Evolutionary conservation across 208 protist species (phyloP).

Genomic region (Leptomonas pyrrhocoris): DNA sequence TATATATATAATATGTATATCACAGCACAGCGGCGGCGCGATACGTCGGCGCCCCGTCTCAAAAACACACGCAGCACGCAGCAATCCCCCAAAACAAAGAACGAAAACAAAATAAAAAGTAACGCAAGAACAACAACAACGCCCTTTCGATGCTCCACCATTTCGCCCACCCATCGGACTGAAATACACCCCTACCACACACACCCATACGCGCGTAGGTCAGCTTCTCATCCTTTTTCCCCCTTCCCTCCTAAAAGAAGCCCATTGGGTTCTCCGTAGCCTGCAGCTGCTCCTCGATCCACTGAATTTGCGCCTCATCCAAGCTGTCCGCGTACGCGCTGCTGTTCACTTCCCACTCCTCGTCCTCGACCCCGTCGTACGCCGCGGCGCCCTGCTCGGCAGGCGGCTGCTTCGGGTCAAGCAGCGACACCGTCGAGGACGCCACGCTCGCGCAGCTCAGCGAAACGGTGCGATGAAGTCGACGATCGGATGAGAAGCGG

Average conservation of each 20-base stretch:
- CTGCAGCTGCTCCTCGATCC: slow-evolving; percentile 78
- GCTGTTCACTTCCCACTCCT: slow-evolving; percentile 78
- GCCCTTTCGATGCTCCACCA: background rate
- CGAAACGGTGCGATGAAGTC: slow-evolving; percentile 12
- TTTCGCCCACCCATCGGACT: too few relatives aligned
- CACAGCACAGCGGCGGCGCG: too few relatives aligned
- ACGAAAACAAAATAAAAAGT: background rate
- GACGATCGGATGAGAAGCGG: background rate
- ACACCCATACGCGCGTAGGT: too few relatives aligned
- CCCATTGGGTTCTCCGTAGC: slow-evolving; percentile 63
- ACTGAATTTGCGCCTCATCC: slow-evolving; percentile 74
- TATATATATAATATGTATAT: too few relatives aligned
- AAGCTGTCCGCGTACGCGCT: slow-evolving; percentile 83
- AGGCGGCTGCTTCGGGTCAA: slow-evolving; percentile 13
- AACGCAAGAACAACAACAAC: background rate
- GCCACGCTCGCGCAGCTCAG: slow-evolving; percentile 29
- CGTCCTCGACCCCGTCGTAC: slow-evolving; percentile 23
- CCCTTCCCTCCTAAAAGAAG: slow-evolving; percentile 34
- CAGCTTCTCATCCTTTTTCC: too few relatives aligned
- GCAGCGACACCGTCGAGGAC: slow-evolving; percentile 33
- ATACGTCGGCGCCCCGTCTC: too few relatives aligned
- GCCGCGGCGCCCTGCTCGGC: slow-evolving; percentile 6
- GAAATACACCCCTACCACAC: too few relatives aligned
- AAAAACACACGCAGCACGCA: background rate
- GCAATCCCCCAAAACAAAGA: background rate